A percentile compares a stretch with the other conserved stretches of the same genome.
phyloP scores from a whole-genome alignment of 75 land plant genomes.

The Larix kaempferi region DNA sequence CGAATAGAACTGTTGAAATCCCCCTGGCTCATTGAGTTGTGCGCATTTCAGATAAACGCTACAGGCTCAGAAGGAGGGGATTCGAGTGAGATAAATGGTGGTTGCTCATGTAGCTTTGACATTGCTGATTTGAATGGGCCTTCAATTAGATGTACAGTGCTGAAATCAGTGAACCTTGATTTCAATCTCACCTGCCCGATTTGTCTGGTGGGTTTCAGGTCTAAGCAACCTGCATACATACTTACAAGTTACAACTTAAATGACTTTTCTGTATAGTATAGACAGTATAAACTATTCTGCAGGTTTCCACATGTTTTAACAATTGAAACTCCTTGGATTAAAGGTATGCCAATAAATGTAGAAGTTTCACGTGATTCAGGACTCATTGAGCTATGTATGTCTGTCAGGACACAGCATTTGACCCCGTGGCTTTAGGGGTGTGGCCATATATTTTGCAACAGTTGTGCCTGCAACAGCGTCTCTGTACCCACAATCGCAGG shows the following conservation, averaged over 20 bases:
- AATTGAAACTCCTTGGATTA: too few relatives aligned
- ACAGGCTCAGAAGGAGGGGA: too few relatives aligned
- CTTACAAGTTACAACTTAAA: too few relatives aligned
- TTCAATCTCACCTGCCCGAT: not conserved
- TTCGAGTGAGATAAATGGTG: too few relatives aligned
- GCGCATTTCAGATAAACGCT: not conserved
- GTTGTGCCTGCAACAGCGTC: slow-evolving; percentile 64
- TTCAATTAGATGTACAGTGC: not conserved
- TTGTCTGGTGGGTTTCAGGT: not conserved
- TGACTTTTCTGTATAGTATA: too few relatives aligned
- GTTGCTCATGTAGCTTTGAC: not conserved
- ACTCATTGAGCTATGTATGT: not conserved
- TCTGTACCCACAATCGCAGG: slow-evolving; percentile 53
- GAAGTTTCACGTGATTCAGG: too few relatives aligned
- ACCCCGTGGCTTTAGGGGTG: slow-evolving; percentile 66
- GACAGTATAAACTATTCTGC: too few relatives aligned
- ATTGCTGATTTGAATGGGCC: not conserved
- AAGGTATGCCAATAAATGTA: not conserved
- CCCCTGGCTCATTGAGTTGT: slow-evolving; percentile 4
- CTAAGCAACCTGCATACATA: not conserved
- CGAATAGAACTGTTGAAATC: slow-evolving; percentile 3
- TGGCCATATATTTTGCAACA: slow-evolving; percentile 86
- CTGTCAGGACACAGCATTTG: slow-evolving; percentile 65
- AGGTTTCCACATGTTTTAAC: too few relatives aligned
- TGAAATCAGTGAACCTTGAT: not conserved